These are phyloP conservation scores for Pythium aristosporum DNA, from an alignment of 352 stramenopile genomes.

Conservation along the genomic window DNA sequence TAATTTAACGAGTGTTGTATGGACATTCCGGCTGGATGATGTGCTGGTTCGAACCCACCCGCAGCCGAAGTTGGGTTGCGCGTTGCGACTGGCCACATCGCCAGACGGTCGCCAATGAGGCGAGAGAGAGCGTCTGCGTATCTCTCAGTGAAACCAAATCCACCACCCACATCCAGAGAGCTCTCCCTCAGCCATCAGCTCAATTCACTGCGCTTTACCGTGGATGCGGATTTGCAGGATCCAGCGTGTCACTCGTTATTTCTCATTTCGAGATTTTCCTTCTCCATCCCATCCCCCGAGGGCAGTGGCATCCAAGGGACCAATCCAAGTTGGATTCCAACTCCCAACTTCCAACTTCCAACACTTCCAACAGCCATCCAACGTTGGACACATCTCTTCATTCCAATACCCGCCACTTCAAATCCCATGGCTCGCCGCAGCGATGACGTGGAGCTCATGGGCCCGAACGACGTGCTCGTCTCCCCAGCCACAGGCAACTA, in stretches of 20 bases:
- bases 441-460: background rate
- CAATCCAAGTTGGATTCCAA: background rate
- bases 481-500: background rate
- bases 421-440: background rate
- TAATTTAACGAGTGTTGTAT: no score
- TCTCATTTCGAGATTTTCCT: background rate
- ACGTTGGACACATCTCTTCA: background rate
- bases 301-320: background rate
- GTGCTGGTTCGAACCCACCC: no score
- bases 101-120: no score
- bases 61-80: no score
- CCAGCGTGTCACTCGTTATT: background rate
- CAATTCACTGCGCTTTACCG: background rate
- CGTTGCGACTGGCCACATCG: no score
- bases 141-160: background rate
- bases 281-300: background rate
- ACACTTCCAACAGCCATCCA: no score
- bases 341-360: background rate
- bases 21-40: no score
- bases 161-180: background rate
- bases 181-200: background rate
- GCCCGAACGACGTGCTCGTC: background rate
- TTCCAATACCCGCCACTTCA: background rate
- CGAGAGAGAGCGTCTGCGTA: background rate
- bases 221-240: background rate